Base-by-base conservation (phyloP, 495 filamentous ascomycete species). In the Hypoxylon perforatum region DNA sequence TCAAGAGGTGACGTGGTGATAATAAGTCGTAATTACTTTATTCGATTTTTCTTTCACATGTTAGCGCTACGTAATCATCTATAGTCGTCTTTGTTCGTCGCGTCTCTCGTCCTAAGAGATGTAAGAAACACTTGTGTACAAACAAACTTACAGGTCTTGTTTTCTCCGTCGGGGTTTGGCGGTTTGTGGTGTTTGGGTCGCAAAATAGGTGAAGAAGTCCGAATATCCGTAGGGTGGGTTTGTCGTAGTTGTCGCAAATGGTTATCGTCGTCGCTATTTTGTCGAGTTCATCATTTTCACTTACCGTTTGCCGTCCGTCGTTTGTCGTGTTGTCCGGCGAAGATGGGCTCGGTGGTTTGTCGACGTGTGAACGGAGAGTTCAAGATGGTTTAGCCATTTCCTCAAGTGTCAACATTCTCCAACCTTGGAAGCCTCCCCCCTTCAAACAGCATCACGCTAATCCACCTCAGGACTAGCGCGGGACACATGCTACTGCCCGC, bases 401-500 rank as follows among this genome's bases (percentile, higher is more conserved):
- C 55, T 60, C 46, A 33, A 65, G 41, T 65, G 57, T 69, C 66
- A 68, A 65, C 72, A 71, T 68, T 67, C 65, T 70, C 69, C 61
- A 66, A 66, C 48, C 44, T 28, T 56, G n/a, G n/a, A n/a, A n/a
- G n/a, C n/a, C 63, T 70, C 61, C 55, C 66, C 72, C 70, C 67
- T 70, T 59, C 57, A 61, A 58, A 36, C 56, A 19, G 33, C 53
- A 53, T 10, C 2, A 23, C 33, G 44, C 72, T 71, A 73, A 14
- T 11, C 50, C 23, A 0, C 0, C 9, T 15, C 0, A 0, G 55
- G 70, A 0, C 35, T 75, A 75, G 72, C 61, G 59, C 64, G 58
- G 63, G 69, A 71, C 70, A 67, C 66, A 70, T 73, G 67, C 56
- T 61, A 36, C 48, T 65, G 53, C 48, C 65, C 57, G 71, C 72